Base-by-base conservation (phyloP, 805 yeast species). In the Grigorovia humatica region DNA sequence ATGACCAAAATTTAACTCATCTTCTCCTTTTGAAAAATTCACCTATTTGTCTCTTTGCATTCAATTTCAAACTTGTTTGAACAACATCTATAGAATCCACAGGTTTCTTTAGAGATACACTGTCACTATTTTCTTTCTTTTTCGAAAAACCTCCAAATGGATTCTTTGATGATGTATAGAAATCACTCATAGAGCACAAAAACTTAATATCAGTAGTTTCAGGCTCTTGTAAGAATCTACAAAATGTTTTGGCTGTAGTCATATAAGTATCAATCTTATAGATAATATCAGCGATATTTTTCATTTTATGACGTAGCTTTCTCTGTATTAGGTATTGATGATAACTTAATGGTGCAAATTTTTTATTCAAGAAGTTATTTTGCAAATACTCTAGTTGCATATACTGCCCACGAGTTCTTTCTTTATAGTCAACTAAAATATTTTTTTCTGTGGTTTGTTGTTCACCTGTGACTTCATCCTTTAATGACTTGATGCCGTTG, bases 31-130 rank as follows among this genome's bases (percentile, higher is more conserved):
- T 57, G 48, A 66, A 56, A 13, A 62, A 55, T 9, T 49, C 53
- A 18, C 70, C 70, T 4, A 66, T 38, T 44, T 63, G 61, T 43
- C 48, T 57, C 47, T 57, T 64, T 1, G 67, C 60, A 44, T 58
- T 60, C 19, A 63, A 43, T 19, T 42, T 52, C 45, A 65, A 44
- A 32, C 64, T 61, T 13, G 57, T 51, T 47, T 60, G 61, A 6
- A 59, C 59, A n/a, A 65, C 58, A 12, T 56, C 55, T 8, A 55
- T 50, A 0, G 63, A 54, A 23, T 57, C 44, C 19, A 54, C 50
- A 11, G 54, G 53, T 38, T 40, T 50, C 9, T 48, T 27, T 12
- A 45, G 3, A 45, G 4, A 8, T 18, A 35, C 38, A 1, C 18
- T 11, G 13, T 38, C 42, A 38, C 15, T 32, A 13, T 13, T 32